phyloP scores from a whole-genome alignment of 2,329 filamentous ascomycete genomes.

The Ceratocystis cubensis region DNA sequence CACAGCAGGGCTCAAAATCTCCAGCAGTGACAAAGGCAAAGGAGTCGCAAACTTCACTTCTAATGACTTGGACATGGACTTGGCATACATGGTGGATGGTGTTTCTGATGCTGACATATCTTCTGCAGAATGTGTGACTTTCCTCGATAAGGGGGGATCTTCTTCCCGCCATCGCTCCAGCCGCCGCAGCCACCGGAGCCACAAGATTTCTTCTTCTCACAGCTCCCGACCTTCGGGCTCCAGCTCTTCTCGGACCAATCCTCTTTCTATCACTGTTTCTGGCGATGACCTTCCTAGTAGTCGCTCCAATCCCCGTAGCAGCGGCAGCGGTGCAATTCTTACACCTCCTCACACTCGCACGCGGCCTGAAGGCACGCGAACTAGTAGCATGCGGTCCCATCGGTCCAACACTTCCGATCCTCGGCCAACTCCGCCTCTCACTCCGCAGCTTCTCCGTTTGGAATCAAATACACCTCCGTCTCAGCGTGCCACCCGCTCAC shows the following conservation, averaged over 20 bases:
- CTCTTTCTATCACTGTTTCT: not conserved
- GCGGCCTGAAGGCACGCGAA: conserved; percentile 3
- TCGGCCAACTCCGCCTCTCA: not conserved
- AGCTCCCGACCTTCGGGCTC: not conserved
- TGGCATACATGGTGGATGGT: conserved; percentile 11
- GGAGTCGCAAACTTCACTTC: not conserved
- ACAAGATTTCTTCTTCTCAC: conserved; percentile 13
- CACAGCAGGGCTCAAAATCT: conserved; percentile 7
- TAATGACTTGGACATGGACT: conserved; percentile 13
- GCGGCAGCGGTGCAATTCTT: not conserved
- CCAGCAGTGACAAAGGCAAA: not conserved
- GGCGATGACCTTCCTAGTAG: conserved; percentile 18
- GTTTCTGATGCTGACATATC: conserved; percentile 20
- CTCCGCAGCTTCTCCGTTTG: conserved; percentile 4
- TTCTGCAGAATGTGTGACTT: conserved; percentile 19
- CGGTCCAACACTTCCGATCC: conserved; percentile 10
- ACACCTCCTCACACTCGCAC: not conserved
- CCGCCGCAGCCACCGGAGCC: conserved; percentile 9
- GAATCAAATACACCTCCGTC: conserved; percentile 14
- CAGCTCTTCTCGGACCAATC: not conserved
- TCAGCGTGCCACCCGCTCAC: conserved; percentile 10
- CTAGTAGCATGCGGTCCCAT: conserved; percentile 17
- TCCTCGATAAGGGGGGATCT: conserved; percentile 1
- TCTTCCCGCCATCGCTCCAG: conserved; percentile 9
- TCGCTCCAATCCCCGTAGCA: not conserved